Conservation (phyloP, 768 basidiomycete species). For the Psilocybe cyanescens region DNA sequence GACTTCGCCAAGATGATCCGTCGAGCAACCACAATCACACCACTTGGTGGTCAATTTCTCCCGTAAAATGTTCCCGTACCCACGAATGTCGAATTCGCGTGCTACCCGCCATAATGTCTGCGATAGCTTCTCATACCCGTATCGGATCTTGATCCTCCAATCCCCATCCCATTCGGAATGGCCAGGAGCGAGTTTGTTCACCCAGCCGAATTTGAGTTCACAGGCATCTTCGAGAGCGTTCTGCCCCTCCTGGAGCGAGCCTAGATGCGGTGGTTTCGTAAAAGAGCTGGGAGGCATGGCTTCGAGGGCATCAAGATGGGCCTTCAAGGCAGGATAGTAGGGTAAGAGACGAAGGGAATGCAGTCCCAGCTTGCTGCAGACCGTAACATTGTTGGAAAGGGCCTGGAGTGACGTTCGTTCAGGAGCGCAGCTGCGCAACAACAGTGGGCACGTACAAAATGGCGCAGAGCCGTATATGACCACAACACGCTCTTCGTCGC, state of each 20-base stretch:
- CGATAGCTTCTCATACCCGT: slow-evolving; percentile 66
- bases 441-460: slow-evolving; percentile 58
- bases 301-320: slow-evolving; percentile 65
- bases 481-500: slow-evolving; percentile 81
- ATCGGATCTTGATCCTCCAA: slow-evolving; percentile 61
- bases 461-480: slow-evolving; percentile 77
- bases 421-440: slow-evolving; percentile 14
- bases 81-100: slow-evolving; percentile 71
- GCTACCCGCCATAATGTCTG: slow-evolving; percentile 74
- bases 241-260: slow-evolving; percentile 59
- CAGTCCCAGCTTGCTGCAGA: slow-evolving; percentile 67
- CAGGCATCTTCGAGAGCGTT: slow-evolving; percentile 70
- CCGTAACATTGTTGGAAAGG: slow-evolving; percentile 67
- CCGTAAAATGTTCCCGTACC: slow-evolving; percentile 69
- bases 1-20: slow-evolving; percentile 77
- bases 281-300: slow-evolving; percentile 59
- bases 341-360: slow-evolving; percentile 71
- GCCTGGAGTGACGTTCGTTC: slow-evolving; percentile 46
- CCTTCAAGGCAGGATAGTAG: slow-evolving; percentile 58
- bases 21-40: slow-evolving; percentile 84
- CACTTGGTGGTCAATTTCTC: slow-evolving; percentile 77
- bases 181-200: slow-evolving; percentile 36
- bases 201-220: slow-evolving; percentile 52
- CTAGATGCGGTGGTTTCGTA: slow-evolving; percentile 68
- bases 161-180: slow-evolving; percentile 53